These are phyloP conservation scores for Trametes sanguinea DNA, from an alignment of 768 basidiomycete genomes.

Conservation along the genomic window DNA sequence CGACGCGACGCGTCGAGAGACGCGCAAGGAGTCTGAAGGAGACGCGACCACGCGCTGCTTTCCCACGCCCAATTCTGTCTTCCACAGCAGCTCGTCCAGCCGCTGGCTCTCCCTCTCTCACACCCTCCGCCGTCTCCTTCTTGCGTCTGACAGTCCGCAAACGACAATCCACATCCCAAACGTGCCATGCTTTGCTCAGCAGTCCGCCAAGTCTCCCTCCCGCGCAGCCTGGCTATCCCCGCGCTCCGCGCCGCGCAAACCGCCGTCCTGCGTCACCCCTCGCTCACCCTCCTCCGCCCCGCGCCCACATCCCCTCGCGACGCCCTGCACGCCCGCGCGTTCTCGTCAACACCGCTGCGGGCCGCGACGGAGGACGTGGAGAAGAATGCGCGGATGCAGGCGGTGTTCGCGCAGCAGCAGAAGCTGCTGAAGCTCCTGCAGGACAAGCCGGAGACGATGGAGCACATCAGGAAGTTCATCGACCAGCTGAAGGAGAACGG, in stretches of 20 bases:
- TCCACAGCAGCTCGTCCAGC: not conserved
- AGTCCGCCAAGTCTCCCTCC: slow-evolving; percentile 1
- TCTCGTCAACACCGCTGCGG: slow-evolving; percentile 15
- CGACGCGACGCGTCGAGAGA: slow-evolving; percentile 21
- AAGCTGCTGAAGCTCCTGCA: slow-evolving; percentile 21
- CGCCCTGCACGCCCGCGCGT: slow-evolving; percentile 9
- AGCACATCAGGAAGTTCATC: slow-evolving; percentile 21
- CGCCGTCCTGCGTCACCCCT: slow-evolving; percentile 7
- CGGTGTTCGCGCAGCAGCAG: slow-evolving; percentile 20
- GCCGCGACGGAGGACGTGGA: slow-evolving; percentile 10
- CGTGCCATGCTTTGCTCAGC: slow-evolving; percentile 8
- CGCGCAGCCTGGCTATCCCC: slow-evolving; percentile 7
- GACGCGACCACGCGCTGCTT: slow-evolving; percentile 16
- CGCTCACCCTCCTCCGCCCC: not conserved
- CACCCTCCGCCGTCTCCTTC: not conserved
- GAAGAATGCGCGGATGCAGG: slow-evolving; percentile 12
- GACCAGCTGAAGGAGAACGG: slow-evolving; percentile 17
- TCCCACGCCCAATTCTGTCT: slow-evolving; percentile 13
- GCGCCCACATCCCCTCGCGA: slow-evolving; percentile 2
- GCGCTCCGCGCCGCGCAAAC: slow-evolving; percentile 15
- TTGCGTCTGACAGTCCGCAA: no score
- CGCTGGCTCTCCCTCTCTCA: not conserved
- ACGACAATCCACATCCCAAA: no score
- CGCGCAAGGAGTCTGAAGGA: slow-evolving; percentile 10
- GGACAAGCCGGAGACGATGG: slow-evolving; percentile 21